Evolutionary conservation across 495 filamentous ascomycete genomes (phyloP).

Genomic region (Aspergillus mulundensis): DNA sequence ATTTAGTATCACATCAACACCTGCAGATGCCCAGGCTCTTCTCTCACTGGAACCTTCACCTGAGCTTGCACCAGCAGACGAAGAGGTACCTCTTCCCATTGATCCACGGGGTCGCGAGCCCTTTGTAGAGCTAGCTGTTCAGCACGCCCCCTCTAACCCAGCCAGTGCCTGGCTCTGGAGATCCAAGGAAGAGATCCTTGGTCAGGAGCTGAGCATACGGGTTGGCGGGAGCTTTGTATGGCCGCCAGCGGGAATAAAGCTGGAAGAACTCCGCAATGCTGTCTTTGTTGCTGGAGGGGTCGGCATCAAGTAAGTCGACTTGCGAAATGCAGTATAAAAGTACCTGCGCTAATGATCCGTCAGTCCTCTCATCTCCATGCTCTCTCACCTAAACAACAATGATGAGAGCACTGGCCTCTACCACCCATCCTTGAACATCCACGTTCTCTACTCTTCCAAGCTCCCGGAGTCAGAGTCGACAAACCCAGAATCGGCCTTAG

Average conservation of each 20-base stretch:
- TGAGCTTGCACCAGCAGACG: slow-evolving; percentile 19
- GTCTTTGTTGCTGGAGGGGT: slow-evolving; percentile 81
- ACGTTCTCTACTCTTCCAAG: slow-evolving; percentile 44
- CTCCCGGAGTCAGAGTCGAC: slow-evolving; percentile 22
- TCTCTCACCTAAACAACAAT: slow-evolving; percentile 42
- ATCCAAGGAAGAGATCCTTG: slow-evolving; percentile 48
- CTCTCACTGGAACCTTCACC: slow-evolving; percentile 22
- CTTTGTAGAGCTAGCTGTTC: slow-evolving; percentile 72
- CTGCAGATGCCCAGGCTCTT: slow-evolving; percentile 39
- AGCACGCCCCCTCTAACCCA: slow-evolving; percentile 60
- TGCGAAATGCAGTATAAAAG: background rate
- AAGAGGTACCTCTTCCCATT: slow-evolving; percentile 17
- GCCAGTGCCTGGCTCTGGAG: slow-evolving; percentile 76
- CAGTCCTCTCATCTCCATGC: slow-evolving; percentile 58
- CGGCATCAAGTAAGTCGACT: slow-evolving; percentile 61
- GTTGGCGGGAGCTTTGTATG: slow-evolving; percentile 79
- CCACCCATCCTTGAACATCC: slow-evolving; percentile 25
- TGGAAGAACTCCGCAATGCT: slow-evolving; percentile 44
- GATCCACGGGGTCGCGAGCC: slow-evolving; percentile 29
- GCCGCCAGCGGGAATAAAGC: slow-evolving; percentile 52
- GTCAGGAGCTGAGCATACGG: slow-evolving; percentile 56
- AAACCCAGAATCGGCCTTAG: slow-evolving; percentile 44
- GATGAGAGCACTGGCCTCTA: slow-evolving; percentile 12
- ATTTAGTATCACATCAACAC: slow-evolving; percentile 83
- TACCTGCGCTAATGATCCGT: background rate